Evolutionary conservation across 2,329 filamentous ascomycete genomes (phyloP).

Genomic region (Diaporthe capsici): DNA sequence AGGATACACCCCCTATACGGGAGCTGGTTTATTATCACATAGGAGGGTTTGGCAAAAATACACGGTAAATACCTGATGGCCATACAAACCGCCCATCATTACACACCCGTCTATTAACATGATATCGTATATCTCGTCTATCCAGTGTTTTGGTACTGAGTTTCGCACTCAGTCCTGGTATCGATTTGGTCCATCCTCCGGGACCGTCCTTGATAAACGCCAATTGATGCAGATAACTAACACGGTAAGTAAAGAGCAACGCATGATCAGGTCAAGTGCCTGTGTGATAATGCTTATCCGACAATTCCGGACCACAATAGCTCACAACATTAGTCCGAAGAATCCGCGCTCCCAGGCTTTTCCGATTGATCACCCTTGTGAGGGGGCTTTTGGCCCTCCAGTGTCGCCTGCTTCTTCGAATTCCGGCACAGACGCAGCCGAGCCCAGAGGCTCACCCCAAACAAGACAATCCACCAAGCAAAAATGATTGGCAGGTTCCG

Average conservation of each 20-base stretch:
- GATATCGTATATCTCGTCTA: background rate
- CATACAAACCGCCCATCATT: background rate
- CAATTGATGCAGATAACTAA: background rate
- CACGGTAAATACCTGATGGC: no score
- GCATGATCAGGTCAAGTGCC: no score
- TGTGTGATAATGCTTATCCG: background rate
- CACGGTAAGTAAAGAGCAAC: background rate
- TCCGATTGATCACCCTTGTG: background rate
- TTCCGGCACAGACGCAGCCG: background rate
- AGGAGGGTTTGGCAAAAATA: background rate
- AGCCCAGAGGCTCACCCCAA: background rate
- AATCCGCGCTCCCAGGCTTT: background rate
- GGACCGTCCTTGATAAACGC: background rate
- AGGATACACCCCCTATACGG: background rate
- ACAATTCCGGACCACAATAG: no score
- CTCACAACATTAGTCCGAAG: background rate
- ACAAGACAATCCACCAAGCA: constrained; percentile 51
- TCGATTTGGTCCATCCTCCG: background rate
- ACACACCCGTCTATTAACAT: background rate
- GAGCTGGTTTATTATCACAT: background rate
- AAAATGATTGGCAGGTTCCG: constrained; percentile 60
- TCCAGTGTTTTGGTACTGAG: background rate
- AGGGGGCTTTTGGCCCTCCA: constrained; percentile 2
- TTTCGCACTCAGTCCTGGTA: background rate
- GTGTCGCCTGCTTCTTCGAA: constrained; percentile 1